Evolutionary conservation across 768 basidiomycete species (phyloP), one percentile per base, ranked within the genome.

Genomic region (Lactarius akahatsu): DNA sequence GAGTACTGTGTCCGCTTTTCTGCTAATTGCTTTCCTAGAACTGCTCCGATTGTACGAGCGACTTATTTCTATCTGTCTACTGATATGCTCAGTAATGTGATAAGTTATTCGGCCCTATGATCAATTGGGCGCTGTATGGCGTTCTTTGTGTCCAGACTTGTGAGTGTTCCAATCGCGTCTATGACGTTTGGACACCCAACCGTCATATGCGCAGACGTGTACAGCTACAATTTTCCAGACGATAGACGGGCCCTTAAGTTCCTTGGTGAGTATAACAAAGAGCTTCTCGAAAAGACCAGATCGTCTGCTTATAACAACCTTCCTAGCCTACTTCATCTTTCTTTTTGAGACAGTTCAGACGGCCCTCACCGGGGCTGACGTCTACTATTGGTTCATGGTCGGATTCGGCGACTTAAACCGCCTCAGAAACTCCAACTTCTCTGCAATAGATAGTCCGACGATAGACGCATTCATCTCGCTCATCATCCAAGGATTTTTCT

Each of bases 341-440:
- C 62, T 67, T 40, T 7, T 57, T 13, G 63, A 65, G 57, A 59
- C 63, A 9, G 57, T 2, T 4, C 66, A 67, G 43, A 67, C 66
- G 1, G 63, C 58, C 11, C 58, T 67, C 18, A 67, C 57, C 13
- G 66, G 62, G 2, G 47, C 28, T 2, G 63, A 67, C 16, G 26
- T 65, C 57, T 67, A 65, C 36, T 60, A 67, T 54, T 67, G 66
- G 66, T 67, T 67, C 56, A 57, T 62, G 13, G 62, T 3, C 16
- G 62, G 66, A 16, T 67, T 64, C 36, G 62, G 57, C 38, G 45
- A 64, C 40, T 2, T 59, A 2, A 28, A 38, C 2, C 28, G 56
- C 32, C 56, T 67, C 55, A 38, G 11, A n/a, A 43, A 64, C 20
- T 40, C 57, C 16, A 18, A 30, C 18, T 43, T 64, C 36, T 40